These are phyloP conservation scores for Candida loeiensis DNA, from an alignment of 805 yeast genomes.

Conservation along the genomic window DNA sequence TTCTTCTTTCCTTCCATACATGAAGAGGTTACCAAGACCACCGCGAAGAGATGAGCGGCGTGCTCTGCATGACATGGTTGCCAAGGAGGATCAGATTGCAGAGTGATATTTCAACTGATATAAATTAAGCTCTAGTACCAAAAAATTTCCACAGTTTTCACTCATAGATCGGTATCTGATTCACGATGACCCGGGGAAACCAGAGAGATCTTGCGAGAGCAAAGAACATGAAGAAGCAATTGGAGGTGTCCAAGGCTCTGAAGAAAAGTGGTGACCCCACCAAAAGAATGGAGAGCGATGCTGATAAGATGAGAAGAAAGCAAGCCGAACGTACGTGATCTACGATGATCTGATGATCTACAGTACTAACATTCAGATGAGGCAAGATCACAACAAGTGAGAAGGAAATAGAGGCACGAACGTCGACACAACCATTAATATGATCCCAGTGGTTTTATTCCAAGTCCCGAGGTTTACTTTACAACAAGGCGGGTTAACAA, in stretches of 20 bases:
- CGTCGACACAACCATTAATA: too few species aligned
- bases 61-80: constrained; percentile 6
- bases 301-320: constrained; percentile 84
- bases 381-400: constrained; percentile 36
- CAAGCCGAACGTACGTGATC: constrained; percentile 69
- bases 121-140: background rate
- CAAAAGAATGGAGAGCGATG: constrained; percentile 84
- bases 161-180: background rate
- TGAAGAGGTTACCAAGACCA: background rate
- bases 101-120: background rate
- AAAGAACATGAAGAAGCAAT: constrained; percentile 79
- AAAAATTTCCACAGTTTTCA: constrained; percentile 4
- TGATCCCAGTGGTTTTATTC: too few species aligned
- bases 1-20: background rate
- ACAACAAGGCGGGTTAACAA: background rate
- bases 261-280: constrained; percentile 82
- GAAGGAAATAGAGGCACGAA: too few species aligned
- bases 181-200: constrained; percentile 86
- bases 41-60: background rate
- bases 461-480: background rate
- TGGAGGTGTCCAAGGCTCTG: constrained; percentile 49
- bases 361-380: constrained; percentile 37
- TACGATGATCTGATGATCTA: background rate
- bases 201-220: constrained; percentile 93
- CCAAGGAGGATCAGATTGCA: constrained; percentile 1